Base-by-base conservation (phyloP, 768 basidiomycete species). In the Lepiota brunneoincarnata region DNA sequence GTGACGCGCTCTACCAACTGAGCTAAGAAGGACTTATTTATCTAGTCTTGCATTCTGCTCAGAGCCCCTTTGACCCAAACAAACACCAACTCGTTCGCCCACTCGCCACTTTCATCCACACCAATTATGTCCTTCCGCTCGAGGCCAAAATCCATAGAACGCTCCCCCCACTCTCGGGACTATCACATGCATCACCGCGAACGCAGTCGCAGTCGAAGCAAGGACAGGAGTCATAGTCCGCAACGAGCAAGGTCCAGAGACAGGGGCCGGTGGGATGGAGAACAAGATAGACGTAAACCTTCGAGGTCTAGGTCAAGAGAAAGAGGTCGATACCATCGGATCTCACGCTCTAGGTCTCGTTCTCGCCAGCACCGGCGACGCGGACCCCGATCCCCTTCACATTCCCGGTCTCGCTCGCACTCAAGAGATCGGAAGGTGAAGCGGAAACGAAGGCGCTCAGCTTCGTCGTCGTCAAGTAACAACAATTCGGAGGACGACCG, bases 1-100 rank as follows among this genome's bases (percentile, higher is more conserved):
- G 75, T 76, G 75, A 78, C 72, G 76, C 76, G 75, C 76, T 78
- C 74, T 77, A 76, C 75, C 75, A 70, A 71, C 76, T 78, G 77
- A 78, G 77, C 76, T 78, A 77, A 76, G 76, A 73, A 71, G 75
- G 75, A 73, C 31, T 41, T 17, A 4, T 2, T 18, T 24, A 18
- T 14, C 11, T 9, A 4, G 6, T 10, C 31, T 31, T 31, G 31
- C 31, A 31, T 6, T 9, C 7, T 6, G 7, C 31, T 31, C 31
- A 31, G 4, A 31, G 11, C 31, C 31, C 11, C 1, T 4, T 39
- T 7, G 14, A 14, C 11, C 40, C 15, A 41, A 41, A 20, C 40
- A 41, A 11, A 21, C 21, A 41, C 15, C n/a, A 20, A n/a, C 21
- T 20, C 40, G 11, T 41, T 11, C 9, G 17, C 6, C 15, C 21